phyloP scores from a whole-genome alignment of 2,329 filamentous ascomycete genomes.

The Arthrobotrys megalospora region DNA sequence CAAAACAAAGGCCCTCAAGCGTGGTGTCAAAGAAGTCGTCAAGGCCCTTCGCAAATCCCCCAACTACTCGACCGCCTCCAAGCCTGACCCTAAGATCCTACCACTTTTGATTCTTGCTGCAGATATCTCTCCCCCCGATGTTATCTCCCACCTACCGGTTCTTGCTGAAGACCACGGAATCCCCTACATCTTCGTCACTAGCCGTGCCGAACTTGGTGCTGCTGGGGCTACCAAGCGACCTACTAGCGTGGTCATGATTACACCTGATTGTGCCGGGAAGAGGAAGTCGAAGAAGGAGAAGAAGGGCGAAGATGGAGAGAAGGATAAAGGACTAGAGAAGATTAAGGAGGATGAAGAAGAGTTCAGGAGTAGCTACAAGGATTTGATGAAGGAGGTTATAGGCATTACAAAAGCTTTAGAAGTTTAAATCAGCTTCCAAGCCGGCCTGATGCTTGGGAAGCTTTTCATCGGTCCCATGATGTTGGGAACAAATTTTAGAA shows the following conservation, averaged over 20 bases:
- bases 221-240: conserved; percentile 96
- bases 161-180: conserved; percentile 98
- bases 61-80: conserved; percentile 75
- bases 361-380: conserved; percentile 76
- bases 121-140: conserved; percentile 98
- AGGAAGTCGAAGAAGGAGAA: conserved; percentile 67
- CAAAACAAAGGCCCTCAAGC: conserved; percentile 94
- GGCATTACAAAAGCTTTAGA: conserved; percentile 63
- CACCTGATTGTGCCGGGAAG: conserved; percentile 71
- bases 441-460: neutral
- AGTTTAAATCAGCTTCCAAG: conserved; percentile 19
- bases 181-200: conserved; percentile 94
- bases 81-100: conserved; percentile 72
- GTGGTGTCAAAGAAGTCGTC: conserved; percentile 98
- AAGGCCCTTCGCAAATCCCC: conserved; percentile 96
- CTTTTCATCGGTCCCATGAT: neutral
- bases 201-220: conserved; percentile 91
- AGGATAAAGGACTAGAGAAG: conserved; percentile 66
- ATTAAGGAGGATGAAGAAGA: conserved; percentile 69
- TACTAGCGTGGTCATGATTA: conserved; percentile 94
- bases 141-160: conserved; percentile 97
- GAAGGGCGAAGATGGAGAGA: conserved; percentile 70
- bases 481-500: neutral
- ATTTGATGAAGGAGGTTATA: conserved; percentile 74
- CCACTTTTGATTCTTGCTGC: conserved; percentile 89